Evolutionary conservation across 2,329 filamentous ascomycete genomes (phyloP), one percentile per base, ranked within the genome.

Genomic region (Colletotrichum navitas): DNA sequence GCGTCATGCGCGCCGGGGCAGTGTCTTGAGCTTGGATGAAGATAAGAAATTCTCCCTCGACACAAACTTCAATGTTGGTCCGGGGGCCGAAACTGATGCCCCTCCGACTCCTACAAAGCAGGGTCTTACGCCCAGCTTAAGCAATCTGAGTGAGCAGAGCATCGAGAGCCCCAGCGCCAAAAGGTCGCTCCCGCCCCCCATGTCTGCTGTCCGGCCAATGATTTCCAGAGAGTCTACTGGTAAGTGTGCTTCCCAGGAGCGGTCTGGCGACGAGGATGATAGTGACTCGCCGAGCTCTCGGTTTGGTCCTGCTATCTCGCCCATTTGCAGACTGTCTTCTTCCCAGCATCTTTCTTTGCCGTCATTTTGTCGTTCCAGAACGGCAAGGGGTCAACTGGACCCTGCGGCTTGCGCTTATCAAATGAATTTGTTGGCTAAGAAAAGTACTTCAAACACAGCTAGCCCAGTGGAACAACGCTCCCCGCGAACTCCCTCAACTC

Each of bases 21-120:
- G 95, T 81, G 90, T 97, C 73, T 85, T 94, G 21, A 97, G 94
- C 78, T 84, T 95, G 55, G 93, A 97, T 76, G 94, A 95, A 51
- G 93, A 97, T 61, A 83, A 87, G 68, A 87, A 88, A 74, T 76
- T 83, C 84, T 87, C 74, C 88, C 89, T 60, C 84, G 92, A 76
- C 69, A 74, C 73, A 45, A 76, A 76, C 34, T 76, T 76, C 24
- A 68, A 74, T 5, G 65, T 83, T 24, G 93, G 95, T 69, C 24
- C 66, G 5, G 68, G 63, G 34, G 26, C 56, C 56, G 71, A 62
- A 14, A 62, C 83, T 49, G 94, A 97, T 61, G 85, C 95, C 68
- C 95, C 95, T n/a, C 95, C 95, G 1, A 99, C 96, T 1, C 96
- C 96, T 0, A 98, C 96, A 0, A 98, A 97, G 81, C 90, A 90